A percentile compares a stretch with the other conserved stretches of the same genome.
Conservation (phyloP, 2,329 filamentous ascomycete genomes). For the Stachybotrys chlorohalonatus region DNA sequence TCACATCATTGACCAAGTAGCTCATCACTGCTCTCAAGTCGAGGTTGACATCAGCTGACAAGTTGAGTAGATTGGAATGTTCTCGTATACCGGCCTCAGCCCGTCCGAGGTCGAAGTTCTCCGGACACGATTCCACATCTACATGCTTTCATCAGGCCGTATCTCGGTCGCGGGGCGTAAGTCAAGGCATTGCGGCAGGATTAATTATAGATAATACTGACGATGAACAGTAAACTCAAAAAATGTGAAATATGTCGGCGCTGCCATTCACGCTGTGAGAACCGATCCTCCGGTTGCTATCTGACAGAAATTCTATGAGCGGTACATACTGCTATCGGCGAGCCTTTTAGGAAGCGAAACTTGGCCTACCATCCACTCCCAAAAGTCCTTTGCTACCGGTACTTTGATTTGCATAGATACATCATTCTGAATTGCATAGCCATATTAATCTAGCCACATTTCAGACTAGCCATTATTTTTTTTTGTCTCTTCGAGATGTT, state of each 20-base stretch:
- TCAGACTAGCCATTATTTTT: too few relatives aligned
- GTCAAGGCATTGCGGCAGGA: background rate
- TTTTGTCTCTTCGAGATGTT: too few relatives aligned
- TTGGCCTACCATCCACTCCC: too few relatives aligned
- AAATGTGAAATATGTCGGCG: constrained; percentile 7
- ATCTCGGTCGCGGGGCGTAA: constrained; percentile 2
- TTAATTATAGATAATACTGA: background rate
- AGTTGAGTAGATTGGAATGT: constrained; percentile 27
- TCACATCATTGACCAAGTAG: background rate
- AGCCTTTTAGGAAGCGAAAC: too few relatives aligned
- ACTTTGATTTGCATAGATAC: too few relatives aligned
- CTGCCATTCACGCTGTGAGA: constrained; percentile 1
- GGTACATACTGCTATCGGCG: too few relatives aligned
- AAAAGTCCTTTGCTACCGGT: too few relatives aligned
- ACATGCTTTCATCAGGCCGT: constrained; percentile 3
- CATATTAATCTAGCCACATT: too few relatives aligned
- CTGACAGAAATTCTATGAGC: background rate
- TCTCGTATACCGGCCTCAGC: constrained; percentile 25
- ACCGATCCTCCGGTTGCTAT: background rate
- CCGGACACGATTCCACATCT: constrained; percentile 1
- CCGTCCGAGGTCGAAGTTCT: constrained; percentile 15
- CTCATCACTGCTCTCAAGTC: background rate
- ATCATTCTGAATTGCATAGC: too few relatives aligned
- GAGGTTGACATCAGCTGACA: background rate
- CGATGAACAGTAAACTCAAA: background rate